Evolutionary conservation across 352 stramenopile genomes (phyloP), one percentile per base, ranked within the genome.

Genomic region (Phytophthora capsici): DNA sequence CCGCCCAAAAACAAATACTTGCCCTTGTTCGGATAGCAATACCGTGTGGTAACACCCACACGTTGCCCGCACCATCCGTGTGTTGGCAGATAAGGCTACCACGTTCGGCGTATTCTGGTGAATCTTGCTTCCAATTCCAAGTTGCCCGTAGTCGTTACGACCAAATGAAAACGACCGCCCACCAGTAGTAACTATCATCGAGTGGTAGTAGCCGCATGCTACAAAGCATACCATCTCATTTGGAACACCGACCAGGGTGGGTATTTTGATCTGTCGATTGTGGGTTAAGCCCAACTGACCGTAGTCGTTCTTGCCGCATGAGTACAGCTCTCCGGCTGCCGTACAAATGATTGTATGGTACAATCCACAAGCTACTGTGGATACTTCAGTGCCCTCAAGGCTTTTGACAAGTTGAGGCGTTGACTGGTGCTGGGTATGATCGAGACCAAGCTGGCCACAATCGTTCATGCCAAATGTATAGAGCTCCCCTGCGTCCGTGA

Each of bases 391-490:
- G 2, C 84, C 75, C 40, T 91, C 79, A n/a, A 96, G 63, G 2
- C 69, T 68, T 44, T 90, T 94, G 12, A 95, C 88, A n/a, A 84
- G 64, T 53, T 94, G 86, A 1, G 88, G 87, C 1, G 76, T 82
- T 7, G 82, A 78, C 48, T 90, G 79, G 44, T 94, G 82, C 32
- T 92, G 82, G 10, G 85, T 95, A 52, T 93, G 81, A 57, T 96
- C 87, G 10, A 93, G 69, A 5, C 87, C 88, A 26, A 96, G 75
- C 38, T 96, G 88, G 5, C 88, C 88, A 56, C 87, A 96, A 69
- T 96, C 88, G 28, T 96, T 96, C 87, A 95, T 95, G 12, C 88
- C 89, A 60, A 95, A 96, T 7, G 88, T 92, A 66, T 91, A 96
- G 4, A 96, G 65, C 34, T 94, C 84, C 1, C 89, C 87, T 7